Evolutionary conservation across 495 filamentous ascomycete species (phyloP).

Genomic region (Haplographium delicatum): DNA sequence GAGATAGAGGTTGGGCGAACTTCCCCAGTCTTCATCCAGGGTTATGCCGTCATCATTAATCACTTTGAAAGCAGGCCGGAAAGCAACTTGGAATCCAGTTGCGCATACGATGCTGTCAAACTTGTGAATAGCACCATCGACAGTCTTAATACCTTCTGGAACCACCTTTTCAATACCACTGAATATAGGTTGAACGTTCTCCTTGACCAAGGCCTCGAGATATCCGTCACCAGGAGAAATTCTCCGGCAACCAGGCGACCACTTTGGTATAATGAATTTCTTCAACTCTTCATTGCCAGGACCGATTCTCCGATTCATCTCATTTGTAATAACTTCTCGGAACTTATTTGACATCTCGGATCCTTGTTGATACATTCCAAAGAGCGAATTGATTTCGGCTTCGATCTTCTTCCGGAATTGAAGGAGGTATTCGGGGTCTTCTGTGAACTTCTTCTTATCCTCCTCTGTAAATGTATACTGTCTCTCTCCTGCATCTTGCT

Average conservation of each 20-base stretch:
- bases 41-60: constrained; percentile 44
- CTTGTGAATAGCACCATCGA: constrained; percentile 42
- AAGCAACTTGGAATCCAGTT: constrained; percentile 58
- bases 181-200: constrained; percentile 54
- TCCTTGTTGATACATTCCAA: constrained; percentile 48
- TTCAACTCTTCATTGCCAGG: constrained; percentile 9
- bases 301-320: constrained; percentile 8
- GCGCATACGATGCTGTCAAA: constrained; percentile 63
- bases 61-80: constrained; percentile 54
- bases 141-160: constrained; percentile 49
- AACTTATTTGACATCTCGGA: constrained; percentile 43
- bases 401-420: constrained; percentile 33
- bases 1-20: constrained; percentile 59
- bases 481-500: constrained; percentile 4
- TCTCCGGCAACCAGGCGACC: constrained; percentile 50
- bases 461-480: constrained; percentile 32
- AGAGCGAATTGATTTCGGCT: constrained; percentile 48
- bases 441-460: constrained; percentile 39
- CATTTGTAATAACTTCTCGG: not conserved
- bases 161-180: constrained; percentile 53
- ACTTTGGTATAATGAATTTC: constrained; percentile 4
- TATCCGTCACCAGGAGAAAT: constrained; percentile 66
- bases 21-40: constrained; percentile 40
- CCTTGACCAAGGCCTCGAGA: constrained; percentile 57
- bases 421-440: constrained; percentile 37